Evolutionary conservation across 2,329 filamentous ascomycete genomes (phyloP).

Genomic region (Pezicula neosporulosa): DNA sequence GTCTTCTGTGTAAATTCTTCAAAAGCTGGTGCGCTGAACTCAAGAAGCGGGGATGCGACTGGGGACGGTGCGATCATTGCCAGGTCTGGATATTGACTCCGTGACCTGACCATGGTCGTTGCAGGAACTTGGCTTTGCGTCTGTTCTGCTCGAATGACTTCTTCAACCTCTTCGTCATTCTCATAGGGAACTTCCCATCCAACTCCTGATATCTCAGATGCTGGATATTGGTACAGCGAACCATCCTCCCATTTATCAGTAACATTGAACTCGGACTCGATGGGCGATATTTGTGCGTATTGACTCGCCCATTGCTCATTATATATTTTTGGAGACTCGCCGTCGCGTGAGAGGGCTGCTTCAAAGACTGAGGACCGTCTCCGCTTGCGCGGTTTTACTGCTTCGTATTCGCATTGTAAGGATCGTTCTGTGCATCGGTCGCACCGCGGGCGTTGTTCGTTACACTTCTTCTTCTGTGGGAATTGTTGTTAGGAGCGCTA

Average conservation of each 20-base stretch:
- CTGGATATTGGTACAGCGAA: slow-evolving; percentile 16
- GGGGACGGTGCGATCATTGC: slow-evolving; percentile 26
- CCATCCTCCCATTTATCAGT: slow-evolving; percentile 18
- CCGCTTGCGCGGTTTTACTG: slow-evolving; percentile 26
- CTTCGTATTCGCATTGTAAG: slow-evolving; percentile 27
- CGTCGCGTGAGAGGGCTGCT: slow-evolving; percentile 17
- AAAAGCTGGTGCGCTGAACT: slow-evolving; percentile 50
- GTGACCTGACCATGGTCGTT: slow-evolving; percentile 14
- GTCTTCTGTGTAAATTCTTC: slow-evolving; percentile 52
- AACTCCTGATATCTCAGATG: slow-evolving; percentile 11
- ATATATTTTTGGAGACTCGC: slow-evolving; percentile 13
- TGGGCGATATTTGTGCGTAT: slow-evolving; percentile 14
- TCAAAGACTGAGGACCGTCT: slow-evolving; percentile 19
- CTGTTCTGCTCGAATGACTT: slow-evolving; percentile 16
- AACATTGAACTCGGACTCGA: slow-evolving; percentile 3
- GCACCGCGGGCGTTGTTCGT: slow-evolving; percentile 26
- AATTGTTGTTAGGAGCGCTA: slow-evolving; percentile 7
- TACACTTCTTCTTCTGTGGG: slow-evolving; percentile 30
- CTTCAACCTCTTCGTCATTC: slow-evolving; percentile 19
- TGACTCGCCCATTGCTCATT: slow-evolving; percentile 18
- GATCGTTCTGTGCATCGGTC: slow-evolving; percentile 25
- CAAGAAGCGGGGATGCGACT: slow-evolving; percentile 33
- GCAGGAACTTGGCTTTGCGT: slow-evolving; percentile 2
- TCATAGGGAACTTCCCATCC: slow-evolving; percentile 18
- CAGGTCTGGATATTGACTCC: slow-evolving; percentile 27